Evolutionary conservation across 1,284 basidiomycete genomes (phyloP).

Genomic region (Lentinula novae-zelandiae): DNA sequence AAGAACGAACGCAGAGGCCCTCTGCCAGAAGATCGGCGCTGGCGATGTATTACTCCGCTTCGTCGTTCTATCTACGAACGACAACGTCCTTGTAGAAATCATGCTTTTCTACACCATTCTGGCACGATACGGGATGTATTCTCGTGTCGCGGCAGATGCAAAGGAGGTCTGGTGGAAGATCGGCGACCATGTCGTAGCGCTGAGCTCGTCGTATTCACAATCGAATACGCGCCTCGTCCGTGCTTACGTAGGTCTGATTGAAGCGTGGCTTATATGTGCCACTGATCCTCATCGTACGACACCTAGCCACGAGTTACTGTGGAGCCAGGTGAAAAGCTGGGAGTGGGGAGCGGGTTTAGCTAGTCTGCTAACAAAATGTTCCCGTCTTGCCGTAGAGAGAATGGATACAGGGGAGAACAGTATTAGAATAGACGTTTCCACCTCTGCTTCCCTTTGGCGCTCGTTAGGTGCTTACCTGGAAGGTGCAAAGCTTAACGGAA

Average conservation of each 20-base stretch:
- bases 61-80: constrained; percentile 51
- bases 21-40: constrained; percentile 38
- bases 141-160: constrained; percentile 45
- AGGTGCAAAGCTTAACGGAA: constrained; percentile 69
- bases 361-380: constrained; percentile 25
- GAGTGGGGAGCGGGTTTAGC: constrained; percentile 68
- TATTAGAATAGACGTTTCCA: constrained; percentile 17
- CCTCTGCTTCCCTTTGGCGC: constrained; percentile 52
- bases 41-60: constrained; percentile 76
- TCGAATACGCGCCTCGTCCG: constrained; percentile 13
- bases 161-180: constrained; percentile 13
- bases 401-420: constrained; percentile 2
- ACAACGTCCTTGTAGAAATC: constrained; percentile 49
- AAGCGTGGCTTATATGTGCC: constrained; percentile 80
- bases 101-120: constrained; percentile 67
- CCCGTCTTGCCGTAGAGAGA: constrained; percentile 15
- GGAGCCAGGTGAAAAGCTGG: constrained; percentile 81
- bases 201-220: background rate
- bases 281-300: constrained; percentile 86
- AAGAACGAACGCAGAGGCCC: constrained; percentile 58
- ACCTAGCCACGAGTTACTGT: constrained; percentile 83
- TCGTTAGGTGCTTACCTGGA: constrained; percentile 67
- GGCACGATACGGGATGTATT: constrained; percentile 76
- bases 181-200: constrained; percentile 4
- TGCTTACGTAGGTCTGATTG: constrained; percentile 55